These are phyloP conservation scores for Fusarium vanettenii DNA, from an alignment of 2,329 filamentous ascomycete species.

Conservation along the genomic window DNA sequence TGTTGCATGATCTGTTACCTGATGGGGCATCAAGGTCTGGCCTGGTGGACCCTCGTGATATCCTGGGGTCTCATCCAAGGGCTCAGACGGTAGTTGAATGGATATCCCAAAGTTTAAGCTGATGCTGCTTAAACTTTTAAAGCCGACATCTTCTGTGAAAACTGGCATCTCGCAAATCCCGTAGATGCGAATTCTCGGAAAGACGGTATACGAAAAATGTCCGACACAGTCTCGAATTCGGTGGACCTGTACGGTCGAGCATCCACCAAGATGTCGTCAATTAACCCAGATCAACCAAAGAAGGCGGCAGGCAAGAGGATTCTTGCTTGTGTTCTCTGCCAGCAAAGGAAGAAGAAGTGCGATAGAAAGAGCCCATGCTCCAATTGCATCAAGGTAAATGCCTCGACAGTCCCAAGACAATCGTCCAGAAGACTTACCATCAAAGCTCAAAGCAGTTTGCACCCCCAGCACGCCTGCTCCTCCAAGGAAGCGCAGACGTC, in stretches of 20 bases:
- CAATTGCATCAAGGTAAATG: conserved; percentile 42
- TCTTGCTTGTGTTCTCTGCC: conserved; percentile 46
- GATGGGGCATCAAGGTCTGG: background rate
- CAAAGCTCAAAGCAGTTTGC: conserved; percentile 41
- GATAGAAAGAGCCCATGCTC: conserved; percentile 47
- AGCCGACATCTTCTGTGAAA: background rate
- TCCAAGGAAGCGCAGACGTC: conserved; percentile 44
- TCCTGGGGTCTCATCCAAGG: background rate
- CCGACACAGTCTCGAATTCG: conserved; percentile 9
- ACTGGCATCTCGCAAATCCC: background rate
- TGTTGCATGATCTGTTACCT: conserved; percentile 26
- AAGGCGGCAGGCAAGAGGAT: conserved; percentile 28
- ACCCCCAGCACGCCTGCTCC: conserved; percentile 45
- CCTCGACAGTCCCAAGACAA: background rate
- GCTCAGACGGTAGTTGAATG: background rate
- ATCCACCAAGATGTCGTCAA: conserved; percentile 15
- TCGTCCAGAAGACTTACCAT: background rate
- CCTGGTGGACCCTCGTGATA: background rate
- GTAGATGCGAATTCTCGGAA: background rate
- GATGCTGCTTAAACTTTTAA: conserved; percentile 14
- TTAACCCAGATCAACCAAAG: conserved; percentile 18
- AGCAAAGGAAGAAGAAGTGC: conserved; percentile 50
- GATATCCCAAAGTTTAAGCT: background rate
- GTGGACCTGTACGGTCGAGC: conserved; percentile 7
- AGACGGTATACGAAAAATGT: conserved; percentile 18